A percentile compares a stretch with the other conserved stretches of the same genome.
Conservation (phyloP, 2,329 filamentous ascomycete species). For the Pyrenochaeta sp. region DNA sequence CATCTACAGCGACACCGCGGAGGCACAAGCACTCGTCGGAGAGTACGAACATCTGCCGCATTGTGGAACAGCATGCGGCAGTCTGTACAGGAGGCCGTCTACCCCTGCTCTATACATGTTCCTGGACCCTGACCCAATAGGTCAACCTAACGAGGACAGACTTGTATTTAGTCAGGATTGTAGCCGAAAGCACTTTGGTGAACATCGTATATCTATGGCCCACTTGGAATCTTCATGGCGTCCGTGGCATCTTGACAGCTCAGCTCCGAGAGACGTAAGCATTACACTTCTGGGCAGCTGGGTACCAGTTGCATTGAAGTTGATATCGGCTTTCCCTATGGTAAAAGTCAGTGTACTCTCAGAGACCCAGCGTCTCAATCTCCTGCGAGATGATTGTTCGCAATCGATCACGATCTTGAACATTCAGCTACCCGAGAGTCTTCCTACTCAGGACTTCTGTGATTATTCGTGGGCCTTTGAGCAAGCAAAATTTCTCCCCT, state of each 20-base stretch:
- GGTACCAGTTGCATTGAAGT: constrained; percentile 6
- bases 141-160: constrained; percentile 56
- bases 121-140: constrained; percentile 63
- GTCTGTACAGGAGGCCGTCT: constrained; percentile 60
- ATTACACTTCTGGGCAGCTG: constrained; percentile 19
- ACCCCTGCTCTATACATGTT: constrained; percentile 62
- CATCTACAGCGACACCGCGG: constrained; percentile 47
- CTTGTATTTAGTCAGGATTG: constrained; percentile 66
- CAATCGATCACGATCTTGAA: constrained; percentile 29
- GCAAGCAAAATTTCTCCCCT: constrained; percentile 20
- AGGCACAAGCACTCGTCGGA: constrained; percentile 55
- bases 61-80: constrained; percentile 66
- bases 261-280: constrained; percentile 5
- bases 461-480: constrained; percentile 35
- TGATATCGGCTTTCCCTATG: constrained; percentile 7
- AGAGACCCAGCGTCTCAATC: neutral
- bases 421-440: constrained; percentile 14
- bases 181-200: constrained; percentile 56
- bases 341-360: constrained; percentile 11
- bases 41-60: constrained; percentile 60
- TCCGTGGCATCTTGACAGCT: constrained; percentile 32
- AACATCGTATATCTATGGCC: constrained; percentile 57
- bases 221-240: constrained; percentile 50
- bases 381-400: constrained; percentile 21
- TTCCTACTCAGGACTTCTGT: constrained; percentile 10